Evolutionary conservation across 169 alveolate species (phyloP), one percentile per base, ranked within the genome.

Genomic region (Cryptosporidium viatorum): DNA sequence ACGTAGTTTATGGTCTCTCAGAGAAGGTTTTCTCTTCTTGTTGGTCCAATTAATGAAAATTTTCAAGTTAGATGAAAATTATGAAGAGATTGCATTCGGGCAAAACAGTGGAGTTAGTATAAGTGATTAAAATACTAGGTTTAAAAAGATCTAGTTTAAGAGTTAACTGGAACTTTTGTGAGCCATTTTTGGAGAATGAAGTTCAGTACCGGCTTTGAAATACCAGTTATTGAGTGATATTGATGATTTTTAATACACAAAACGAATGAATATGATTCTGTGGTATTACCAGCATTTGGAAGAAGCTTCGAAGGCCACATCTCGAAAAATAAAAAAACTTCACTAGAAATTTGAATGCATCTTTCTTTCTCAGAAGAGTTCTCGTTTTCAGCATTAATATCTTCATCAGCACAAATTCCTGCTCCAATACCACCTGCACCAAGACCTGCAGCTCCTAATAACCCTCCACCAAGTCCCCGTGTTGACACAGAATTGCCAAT

Each of bases 181-280:
- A 80, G 75, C 89, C 89, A 80, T 5, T 41, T 80, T 33, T 73
- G 86, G 8, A 80, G 48, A 5, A 80, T 80, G 43, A 80, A 80
- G n/a, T 26, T 62, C 0, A 80, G 31, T 2, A 80, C 89, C 3
- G 73, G 80, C 39, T 59, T 50, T 10, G 89, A 62, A 21, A 80
- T 55, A 16, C 89, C 89, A 16, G 80, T 59, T 21, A 65, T 67
- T 7, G 89, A 62, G 51, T 80, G 75, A 29, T 62, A 80, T 48
- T 62, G 43, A 29, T 80, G 67, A 16, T 59, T 45, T 18, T 80
- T 41, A 33, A 80, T 80, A 48, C 89, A 80, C 1, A 80, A 12
- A 8, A 74, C 26, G 23, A 80, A 41, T 23, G 80, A 80, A 33
- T 80, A 80, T n/a, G 68, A 62, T 1, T 80, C 89, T 16, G 86